A percentile compares a stretch with the other conserved stretches of the same genome.
phyloP scores from a whole-genome alignment of 106 monocot species.

The Acorus calamus region DNA sequence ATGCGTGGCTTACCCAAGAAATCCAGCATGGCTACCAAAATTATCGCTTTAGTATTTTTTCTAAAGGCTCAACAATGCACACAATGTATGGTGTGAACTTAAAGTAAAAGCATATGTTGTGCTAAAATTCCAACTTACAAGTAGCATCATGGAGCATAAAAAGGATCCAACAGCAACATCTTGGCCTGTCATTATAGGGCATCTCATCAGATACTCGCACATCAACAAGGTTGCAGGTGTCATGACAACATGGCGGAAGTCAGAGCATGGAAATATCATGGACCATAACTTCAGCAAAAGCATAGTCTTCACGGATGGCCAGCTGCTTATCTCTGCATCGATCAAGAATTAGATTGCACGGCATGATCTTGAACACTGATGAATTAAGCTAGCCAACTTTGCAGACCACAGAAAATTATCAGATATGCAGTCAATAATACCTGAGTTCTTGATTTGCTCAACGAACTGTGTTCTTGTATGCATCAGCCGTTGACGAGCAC shows the following conservation, averaged over 20 bases:
- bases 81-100: too few species aligned
- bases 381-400: background rate
- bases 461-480: slow-evolving; percentile 43
- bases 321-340: slow-evolving; percentile 57
- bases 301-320: slow-evolving; percentile 87
- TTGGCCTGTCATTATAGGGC: slow-evolving; percentile 54
- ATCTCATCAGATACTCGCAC: slow-evolving; percentile 91
- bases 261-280: slow-evolving; percentile 83
- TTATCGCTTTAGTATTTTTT: too few species aligned
- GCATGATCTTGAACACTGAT: background rate
- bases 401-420: background rate
- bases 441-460: slow-evolving; percentile 63
- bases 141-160: slow-evolving; percentile 77
- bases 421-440: slow-evolving; percentile 20
- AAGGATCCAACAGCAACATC: slow-evolving; percentile 84
- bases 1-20: too few species aligned
- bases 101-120: too few species aligned
- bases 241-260: slow-evolving; percentile 91
- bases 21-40: too few species aligned
- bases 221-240: slow-evolving; percentile 83
- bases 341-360: slow-evolving; percentile 2
- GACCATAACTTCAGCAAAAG: slow-evolving; percentile 81
- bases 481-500: slow-evolving; percentile 60
- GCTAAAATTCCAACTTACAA: slow-evolving; percentile 30
- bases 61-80: too few species aligned